phyloP scores from a whole-genome alignment of 108 stramenopile genomes.

The Skeletonema marinoi region DNA sequence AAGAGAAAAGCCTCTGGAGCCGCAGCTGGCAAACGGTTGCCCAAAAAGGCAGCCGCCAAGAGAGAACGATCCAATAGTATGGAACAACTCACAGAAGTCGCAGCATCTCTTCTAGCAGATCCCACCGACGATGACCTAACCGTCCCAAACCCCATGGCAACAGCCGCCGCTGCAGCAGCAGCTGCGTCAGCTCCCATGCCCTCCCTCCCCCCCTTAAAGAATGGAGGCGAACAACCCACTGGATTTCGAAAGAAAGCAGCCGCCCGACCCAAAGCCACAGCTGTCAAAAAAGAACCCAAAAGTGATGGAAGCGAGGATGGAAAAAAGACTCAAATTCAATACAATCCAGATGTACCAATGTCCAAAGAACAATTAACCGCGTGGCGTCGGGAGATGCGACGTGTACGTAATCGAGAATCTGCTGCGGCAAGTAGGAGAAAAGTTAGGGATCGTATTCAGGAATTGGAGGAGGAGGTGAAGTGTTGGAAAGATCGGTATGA shows the following conservation, averaged over 20 bases:
- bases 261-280: background rate
- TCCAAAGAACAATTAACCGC: slow-evolving; percentile 83
- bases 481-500: slow-evolving; percentile 78
- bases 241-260: slow-evolving; percentile 19
- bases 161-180: background rate
- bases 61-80: slow-evolving; percentile 30
- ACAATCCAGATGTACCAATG: slow-evolving; percentile 89
- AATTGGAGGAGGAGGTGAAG: slow-evolving; percentile 78
- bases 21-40: background rate
- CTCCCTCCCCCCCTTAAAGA: background rate
- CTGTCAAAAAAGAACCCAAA: background rate
- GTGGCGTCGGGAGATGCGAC: slow-evolving; percentile 83
- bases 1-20: slow-evolving; percentile 6
- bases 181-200: background rate
- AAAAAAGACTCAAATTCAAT: slow-evolving; percentile 68
- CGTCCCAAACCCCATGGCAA: slow-evolving; percentile 15
- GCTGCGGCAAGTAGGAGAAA: slow-evolving; percentile 83
- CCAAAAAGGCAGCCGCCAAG: background rate
- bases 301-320: slow-evolving; percentile 1
- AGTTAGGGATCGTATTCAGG: slow-evolving; percentile 75
- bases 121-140: slow-evolving; percentile 19
- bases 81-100: slow-evolving; percentile 35
- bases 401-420: slow-evolving; percentile 83
- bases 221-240: background rate
- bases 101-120: slow-evolving; percentile 32